A percentile compares a stretch with the other conserved stretches of the same genome.
phyloP scores from a whole-genome alignment of 106 monocot species.

The Phalaenopsis aphrodite region DNA sequence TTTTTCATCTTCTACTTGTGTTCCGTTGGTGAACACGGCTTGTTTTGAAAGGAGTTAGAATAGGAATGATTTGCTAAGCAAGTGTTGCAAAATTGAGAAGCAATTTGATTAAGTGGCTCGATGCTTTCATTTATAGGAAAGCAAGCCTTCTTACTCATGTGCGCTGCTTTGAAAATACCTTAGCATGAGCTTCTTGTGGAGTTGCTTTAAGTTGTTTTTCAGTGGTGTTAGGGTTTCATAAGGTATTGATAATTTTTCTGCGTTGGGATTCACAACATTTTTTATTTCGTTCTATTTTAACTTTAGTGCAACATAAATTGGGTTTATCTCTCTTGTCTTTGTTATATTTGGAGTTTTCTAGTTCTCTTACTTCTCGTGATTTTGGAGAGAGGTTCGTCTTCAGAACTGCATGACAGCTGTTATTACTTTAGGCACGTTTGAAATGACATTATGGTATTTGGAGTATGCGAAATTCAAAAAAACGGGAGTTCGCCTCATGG shows the following conservation, averaged over 20 bases:
- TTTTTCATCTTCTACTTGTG: neutral
- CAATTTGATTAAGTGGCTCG: too few species aligned
- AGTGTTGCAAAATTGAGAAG: slow-evolving; percentile 29
- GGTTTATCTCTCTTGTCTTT: slow-evolving; percentile 75
- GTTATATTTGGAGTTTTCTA: slow-evolving; percentile 74
- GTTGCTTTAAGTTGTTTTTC: neutral
- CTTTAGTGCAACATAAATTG: slow-evolving; percentile 6
- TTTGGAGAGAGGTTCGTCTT: slow-evolving; percentile 87
- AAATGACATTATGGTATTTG: slow-evolving; percentile 93
- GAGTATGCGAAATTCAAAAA: slow-evolving; percentile 88
- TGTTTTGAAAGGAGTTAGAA: slow-evolving; percentile 15
- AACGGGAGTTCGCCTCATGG: slow-evolving; percentile 72
- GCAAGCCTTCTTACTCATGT: too few species aligned
- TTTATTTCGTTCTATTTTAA: too few species aligned
- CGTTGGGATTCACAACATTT: too few species aligned
- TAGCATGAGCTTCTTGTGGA: slow-evolving; percentile 13
- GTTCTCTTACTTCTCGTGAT: slow-evolving; percentile 57
- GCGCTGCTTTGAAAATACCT: too few species aligned
- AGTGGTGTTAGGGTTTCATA: too few species aligned
- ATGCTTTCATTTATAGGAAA: too few species aligned
- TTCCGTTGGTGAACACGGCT: neutral
- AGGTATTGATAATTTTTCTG: too few species aligned
- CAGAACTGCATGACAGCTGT: slow-evolving; percentile 90
- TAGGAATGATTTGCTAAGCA: slow-evolving; percentile 85
- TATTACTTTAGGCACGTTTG: slow-evolving; percentile 77